Conservation (phyloP, 179 eudicot genomes). For the Silene coronaria region DNA sequence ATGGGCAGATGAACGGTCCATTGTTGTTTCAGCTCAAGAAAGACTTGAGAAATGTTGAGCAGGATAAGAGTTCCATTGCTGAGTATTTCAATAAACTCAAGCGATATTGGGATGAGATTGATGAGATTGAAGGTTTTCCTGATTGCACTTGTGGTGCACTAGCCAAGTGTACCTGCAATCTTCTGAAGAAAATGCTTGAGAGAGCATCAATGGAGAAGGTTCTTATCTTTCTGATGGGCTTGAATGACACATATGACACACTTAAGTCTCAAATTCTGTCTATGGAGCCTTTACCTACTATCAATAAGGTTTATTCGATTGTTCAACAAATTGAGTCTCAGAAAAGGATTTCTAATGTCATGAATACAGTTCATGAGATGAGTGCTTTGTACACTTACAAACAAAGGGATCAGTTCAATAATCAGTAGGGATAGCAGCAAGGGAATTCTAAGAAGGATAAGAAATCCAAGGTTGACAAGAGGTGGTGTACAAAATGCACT, state of each 20-base stretch:
- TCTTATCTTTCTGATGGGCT: not conserved
- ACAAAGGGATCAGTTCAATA: too few species aligned
- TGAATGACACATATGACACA: not conserved
- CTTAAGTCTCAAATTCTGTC: not conserved
- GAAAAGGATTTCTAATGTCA: not conserved
- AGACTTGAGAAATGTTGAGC: not conserved
- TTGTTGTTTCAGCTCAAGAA: not conserved
- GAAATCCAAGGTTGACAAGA: too few species aligned
- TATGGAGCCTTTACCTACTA: not conserved
- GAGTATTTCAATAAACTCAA: not conserved
- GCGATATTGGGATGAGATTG: not conserved
- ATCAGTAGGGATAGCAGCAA: not conserved
- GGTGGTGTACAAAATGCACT: too few species aligned
- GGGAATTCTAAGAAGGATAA: too few species aligned
- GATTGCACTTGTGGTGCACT: not conserved
- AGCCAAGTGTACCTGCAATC: not conserved
- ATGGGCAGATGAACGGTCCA: too few species aligned
- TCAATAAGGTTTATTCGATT: not conserved
- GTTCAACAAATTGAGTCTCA: not conserved
- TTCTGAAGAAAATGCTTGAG: not conserved
- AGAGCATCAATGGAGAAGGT: not conserved
- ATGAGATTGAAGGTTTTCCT: not conserved
- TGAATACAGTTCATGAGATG: not conserved
- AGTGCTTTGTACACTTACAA: not conserved
- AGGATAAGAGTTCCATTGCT: not conserved